Evolutionary conservation across 352 stramenopile genomes (phyloP).

Genomic region (Phytophthora megakarya): DNA sequence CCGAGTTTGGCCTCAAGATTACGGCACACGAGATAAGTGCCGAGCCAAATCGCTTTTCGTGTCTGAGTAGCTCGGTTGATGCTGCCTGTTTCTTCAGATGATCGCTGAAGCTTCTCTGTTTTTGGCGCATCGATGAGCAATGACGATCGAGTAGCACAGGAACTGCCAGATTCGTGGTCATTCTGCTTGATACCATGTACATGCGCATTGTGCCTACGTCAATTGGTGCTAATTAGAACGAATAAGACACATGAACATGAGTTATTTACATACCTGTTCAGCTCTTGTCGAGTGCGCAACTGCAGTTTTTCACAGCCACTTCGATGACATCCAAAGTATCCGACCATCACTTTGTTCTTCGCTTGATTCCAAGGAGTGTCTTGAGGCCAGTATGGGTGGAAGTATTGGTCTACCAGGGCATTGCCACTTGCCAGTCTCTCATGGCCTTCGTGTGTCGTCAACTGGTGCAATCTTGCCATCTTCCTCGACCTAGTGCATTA

Average conservation of each 20-base stretch:
- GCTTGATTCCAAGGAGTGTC: constrained; percentile 52
- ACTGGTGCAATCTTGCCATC: constrained; percentile 53
- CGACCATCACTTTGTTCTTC: constrained; percentile 38
- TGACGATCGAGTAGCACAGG: constrained; percentile 2
- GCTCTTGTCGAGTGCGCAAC: constrained; percentile 51
- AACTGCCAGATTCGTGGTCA: constrained; percentile 7
- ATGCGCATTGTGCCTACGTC: constrained; percentile 23
- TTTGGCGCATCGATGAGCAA: too few relatives aligned
- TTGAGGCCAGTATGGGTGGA: constrained; percentile 63
- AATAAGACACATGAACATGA: neutral
- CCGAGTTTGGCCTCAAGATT: constrained; percentile 45
- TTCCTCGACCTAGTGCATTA: constrained; percentile 44
- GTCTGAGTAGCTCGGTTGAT: neutral
- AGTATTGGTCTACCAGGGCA: constrained; percentile 55
- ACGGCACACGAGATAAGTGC: constrained; percentile 42
- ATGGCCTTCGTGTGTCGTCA: constrained; percentile 42
- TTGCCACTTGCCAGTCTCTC: constrained; percentile 44
- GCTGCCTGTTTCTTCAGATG: constrained; percentile 3
- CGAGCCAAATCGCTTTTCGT: constrained; percentile 49
- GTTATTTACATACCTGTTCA: constrained; percentile 31
- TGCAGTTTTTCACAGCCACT: constrained; percentile 38
- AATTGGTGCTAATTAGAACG: neutral
- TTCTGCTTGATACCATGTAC: constrained; percentile 22
- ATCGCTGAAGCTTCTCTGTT: too few relatives aligned
- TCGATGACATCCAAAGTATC: constrained; percentile 51